Evolutionary conservation across 2,329 filamentous ascomycete genomes (phyloP).

Genomic region (Cryphonectria japonica): DNA sequence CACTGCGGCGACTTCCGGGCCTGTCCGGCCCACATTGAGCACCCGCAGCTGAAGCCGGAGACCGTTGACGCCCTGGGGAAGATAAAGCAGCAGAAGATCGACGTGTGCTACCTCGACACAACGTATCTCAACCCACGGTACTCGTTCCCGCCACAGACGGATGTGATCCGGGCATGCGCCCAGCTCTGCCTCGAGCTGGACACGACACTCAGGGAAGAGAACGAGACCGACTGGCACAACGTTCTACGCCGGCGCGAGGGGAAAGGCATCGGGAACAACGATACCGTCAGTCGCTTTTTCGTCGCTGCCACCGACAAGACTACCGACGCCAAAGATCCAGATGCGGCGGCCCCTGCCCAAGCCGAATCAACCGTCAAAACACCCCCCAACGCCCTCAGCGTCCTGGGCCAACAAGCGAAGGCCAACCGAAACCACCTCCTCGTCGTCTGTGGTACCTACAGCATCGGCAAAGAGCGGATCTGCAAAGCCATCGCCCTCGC

Average conservation of each 20-base stretch:
- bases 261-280: slow-evolving; percentile 42
- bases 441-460: slow-evolving; percentile 94
- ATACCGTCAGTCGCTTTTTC: slow-evolving; percentile 58
- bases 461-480: slow-evolving; percentile 96
- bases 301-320: slow-evolving; percentile 34
- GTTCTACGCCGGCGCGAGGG: slow-evolving; percentile 41
- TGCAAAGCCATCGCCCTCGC: slow-evolving; percentile 90
- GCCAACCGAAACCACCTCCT: slow-evolving; percentile 68
- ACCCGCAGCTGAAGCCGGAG: slow-evolving; percentile 80
- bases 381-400: slow-evolving; percentile 34
- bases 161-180: slow-evolving; percentile 86
- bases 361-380: not conserved
- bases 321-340: slow-evolving; percentile 33
- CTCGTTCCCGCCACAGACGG: slow-evolving; percentile 85
- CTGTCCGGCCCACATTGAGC: slow-evolving; percentile 79
- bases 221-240: slow-evolving; percentile 52
- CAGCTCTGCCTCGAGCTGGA: slow-evolving; percentile 72
- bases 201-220: slow-evolving; percentile 39
- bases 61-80: slow-evolving; percentile 72
- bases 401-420: slow-evolving; percentile 29
- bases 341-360: slow-evolving; percentile 15
- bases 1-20: slow-evolving; percentile 97
- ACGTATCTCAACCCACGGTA: slow-evolving; percentile 97
- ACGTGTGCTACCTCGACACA: slow-evolving; percentile 95
- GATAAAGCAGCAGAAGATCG: slow-evolving; percentile 80